Evolutionary conservation across 2,329 filamentous ascomycete genomes (phyloP).

Genomic region (Teratosphaeria nubilosa): DNA sequence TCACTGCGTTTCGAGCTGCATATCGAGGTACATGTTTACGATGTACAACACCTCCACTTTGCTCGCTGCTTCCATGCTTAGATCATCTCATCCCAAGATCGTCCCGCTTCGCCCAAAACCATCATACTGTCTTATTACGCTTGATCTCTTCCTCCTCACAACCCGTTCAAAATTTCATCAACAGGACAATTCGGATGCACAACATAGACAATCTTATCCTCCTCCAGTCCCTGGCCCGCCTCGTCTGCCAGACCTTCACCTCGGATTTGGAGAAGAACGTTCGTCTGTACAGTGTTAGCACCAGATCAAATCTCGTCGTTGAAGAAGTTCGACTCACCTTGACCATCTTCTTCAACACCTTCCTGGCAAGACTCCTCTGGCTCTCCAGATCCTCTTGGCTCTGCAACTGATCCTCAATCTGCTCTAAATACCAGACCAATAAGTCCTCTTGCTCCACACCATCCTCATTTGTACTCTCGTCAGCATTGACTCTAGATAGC

Average conservation of each 20-base stretch:
- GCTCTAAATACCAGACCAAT: conserved; percentile 82
- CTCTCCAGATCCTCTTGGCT: conserved; percentile 70
- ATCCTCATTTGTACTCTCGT: conserved; percentile 65
- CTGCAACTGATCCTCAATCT: conserved; percentile 73
- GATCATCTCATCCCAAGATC: background rate
- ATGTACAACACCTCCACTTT: background rate
- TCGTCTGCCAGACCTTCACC: conserved; percentile 84
- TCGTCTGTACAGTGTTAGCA: conserved; percentile 36
- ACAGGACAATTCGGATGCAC: conserved; percentile 89
- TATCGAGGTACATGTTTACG: background rate
- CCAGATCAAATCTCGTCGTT: background rate
- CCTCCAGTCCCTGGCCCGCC: conserved; percentile 47
- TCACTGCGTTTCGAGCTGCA: background rate
- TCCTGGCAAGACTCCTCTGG: conserved; percentile 62
- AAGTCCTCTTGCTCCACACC: conserved; percentile 78
- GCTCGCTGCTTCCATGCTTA: background rate
- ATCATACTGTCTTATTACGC: background rate
- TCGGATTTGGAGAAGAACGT: conserved; percentile 51
- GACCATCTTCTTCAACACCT: conserved; percentile 92
- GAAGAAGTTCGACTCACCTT: conserved; percentile 53
- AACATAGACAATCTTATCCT: conserved; percentile 58
- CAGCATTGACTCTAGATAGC: conserved; percentile 71
- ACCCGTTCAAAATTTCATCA: conserved; percentile 42
- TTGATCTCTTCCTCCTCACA: background rate
- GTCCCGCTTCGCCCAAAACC: background rate